phyloP scores from a whole-genome alignment of 768 basidiomycete genomes.

The Kwoniella pini region DNA sequence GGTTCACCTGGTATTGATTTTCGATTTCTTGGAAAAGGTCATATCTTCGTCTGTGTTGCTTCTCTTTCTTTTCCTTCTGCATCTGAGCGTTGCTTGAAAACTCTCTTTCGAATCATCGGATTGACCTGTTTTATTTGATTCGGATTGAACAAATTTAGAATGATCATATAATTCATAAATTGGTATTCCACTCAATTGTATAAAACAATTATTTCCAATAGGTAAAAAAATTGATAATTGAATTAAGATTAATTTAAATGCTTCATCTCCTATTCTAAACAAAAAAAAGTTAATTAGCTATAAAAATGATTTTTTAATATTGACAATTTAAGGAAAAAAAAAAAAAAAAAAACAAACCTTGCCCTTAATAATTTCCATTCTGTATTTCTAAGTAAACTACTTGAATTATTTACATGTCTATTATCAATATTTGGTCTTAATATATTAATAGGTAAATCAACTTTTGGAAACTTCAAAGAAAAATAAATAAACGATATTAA shows the following conservation, averaged over 20 bases:
- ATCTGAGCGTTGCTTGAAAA: too few species aligned
- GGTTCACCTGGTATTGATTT: too few species aligned
- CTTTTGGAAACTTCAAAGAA: constrained; percentile 10
- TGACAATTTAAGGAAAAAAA: neutral
- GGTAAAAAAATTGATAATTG: constrained; percentile 73
- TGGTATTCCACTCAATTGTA: constrained; percentile 77
- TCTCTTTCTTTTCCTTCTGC: too few species aligned
- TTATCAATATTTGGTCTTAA: constrained; percentile 43
- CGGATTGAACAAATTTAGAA: neutral
- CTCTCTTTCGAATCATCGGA: neutral
- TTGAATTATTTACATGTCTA: constrained; percentile 41
- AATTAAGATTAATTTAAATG: constrained; percentile 75
- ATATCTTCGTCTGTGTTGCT: too few species aligned
- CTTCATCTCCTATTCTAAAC: constrained; percentile 71
- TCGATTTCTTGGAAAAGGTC: too few species aligned
- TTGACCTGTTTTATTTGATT: neutral
- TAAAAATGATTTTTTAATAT: too few species aligned
- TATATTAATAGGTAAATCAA: constrained; percentile 34
- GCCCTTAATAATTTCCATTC: constrained; percentile 11
- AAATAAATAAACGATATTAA: too few species aligned
- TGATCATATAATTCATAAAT: constrained; percentile 59
- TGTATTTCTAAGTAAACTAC: constrained; percentile 26
- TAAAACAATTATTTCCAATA: constrained; percentile 78
- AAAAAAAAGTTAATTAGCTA: neutral
- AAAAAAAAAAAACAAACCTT: neutral